Conservation (phyloP, 805 yeast genomes). For the Zygotorulaspora chibaensis region DNA sequence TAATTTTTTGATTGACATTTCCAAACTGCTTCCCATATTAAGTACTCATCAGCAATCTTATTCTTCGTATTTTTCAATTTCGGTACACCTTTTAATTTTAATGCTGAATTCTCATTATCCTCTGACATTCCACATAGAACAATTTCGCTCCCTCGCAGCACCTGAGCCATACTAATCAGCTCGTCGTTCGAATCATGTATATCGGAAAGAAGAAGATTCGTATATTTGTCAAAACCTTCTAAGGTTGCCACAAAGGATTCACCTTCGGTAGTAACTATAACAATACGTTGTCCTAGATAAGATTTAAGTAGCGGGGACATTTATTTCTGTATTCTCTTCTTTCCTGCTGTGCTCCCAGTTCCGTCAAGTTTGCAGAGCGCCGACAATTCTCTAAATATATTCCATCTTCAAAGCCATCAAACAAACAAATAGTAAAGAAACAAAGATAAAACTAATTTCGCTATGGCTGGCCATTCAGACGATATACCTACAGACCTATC, state of each 20-base stretch:
- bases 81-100: constrained; percentile 13
- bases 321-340: not conserved
- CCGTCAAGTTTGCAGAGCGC: not conserved
- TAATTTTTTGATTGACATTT: constrained; percentile 11
- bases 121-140: constrained; percentile 31
- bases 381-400: not conserved
- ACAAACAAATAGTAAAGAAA: not conserved
- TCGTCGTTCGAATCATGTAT: constrained; percentile 45
- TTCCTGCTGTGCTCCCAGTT: not conserved
- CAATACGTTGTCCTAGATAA: constrained; percentile 42
- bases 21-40: constrained; percentile 29
- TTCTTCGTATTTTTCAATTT: constrained; percentile 28
- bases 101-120: constrained; percentile 1
- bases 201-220: constrained; percentile 53
- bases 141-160: constrained; percentile 33
- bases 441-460: not conserved
- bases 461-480: constrained; percentile 7
- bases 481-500: constrained; percentile 12
- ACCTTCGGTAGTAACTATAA: constrained; percentile 56
- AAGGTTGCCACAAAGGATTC: constrained; percentile 45
- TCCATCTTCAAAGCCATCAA: not conserved
- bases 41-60: constrained; percentile 23
- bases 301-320: constrained; percentile 35
- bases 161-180: constrained; percentile 15
- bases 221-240: constrained; percentile 61